Evolutionary conservation across 176 grass and related monocot species (phyloP).

Genomic region (Rhipidocladum racemiflorum): DNA sequence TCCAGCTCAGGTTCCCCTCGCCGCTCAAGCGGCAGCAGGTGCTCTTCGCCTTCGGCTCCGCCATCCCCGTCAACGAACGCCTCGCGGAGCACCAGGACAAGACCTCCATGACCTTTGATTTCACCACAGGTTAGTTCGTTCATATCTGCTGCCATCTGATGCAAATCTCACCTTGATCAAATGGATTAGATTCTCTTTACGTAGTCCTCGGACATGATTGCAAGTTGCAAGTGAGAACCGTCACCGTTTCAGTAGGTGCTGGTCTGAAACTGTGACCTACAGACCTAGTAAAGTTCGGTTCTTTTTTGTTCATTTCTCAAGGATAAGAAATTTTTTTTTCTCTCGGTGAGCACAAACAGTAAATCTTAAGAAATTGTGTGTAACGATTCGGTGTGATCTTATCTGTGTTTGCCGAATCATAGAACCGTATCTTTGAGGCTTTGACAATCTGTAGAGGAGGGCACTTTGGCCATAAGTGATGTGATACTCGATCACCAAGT

Average conservation of each 20-base stretch:
- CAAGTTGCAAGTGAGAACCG: neutral
- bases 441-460: neutral
- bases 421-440: neutral
- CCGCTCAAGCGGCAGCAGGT: constrained; percentile 60
- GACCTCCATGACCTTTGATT: constrained; percentile 75
- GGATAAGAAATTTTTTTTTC: neutral
- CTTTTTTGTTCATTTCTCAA: neutral
- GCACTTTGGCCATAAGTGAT: neutral
- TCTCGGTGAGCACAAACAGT: neutral
- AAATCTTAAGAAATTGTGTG: neutral
- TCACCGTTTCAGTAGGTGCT: neutral
- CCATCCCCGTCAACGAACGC: constrained; percentile 60
- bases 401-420: neutral
- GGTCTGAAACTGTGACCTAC: neutral
- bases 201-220: neutral
- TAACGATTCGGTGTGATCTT: constrained; percentile 19
- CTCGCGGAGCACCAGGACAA: constrained; percentile 59
- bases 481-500: neutral
- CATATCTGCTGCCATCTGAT: neutral
- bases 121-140: constrained; percentile 65
- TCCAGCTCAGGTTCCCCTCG: constrained; percentile 49
- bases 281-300: neutral
- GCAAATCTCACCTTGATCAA: neutral
- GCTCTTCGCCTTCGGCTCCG: constrained; percentile 59
- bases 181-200: neutral